A percentile compares a stretch with the other conserved stretches of the same genome.
phyloP scores from a whole-genome alignment of 2,329 filamentous ascomycete species.

The Knufia petricola region DNA sequence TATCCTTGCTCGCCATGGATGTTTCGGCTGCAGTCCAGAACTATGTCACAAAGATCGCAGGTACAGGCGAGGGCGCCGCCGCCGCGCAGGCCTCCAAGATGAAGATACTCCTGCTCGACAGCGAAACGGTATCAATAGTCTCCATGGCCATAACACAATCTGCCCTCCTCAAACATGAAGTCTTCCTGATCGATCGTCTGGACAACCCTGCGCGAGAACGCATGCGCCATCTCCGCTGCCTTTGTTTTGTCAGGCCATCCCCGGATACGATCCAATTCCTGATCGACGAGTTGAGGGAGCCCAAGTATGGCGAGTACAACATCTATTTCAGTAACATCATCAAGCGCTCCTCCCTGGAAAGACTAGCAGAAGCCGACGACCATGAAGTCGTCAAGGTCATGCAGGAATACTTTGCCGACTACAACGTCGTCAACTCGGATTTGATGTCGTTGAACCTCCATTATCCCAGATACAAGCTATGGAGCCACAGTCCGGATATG shows the following conservation, averaged over 20 bases:
- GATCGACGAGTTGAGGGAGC: constrained; percentile 90
- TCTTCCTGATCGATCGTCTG: constrained; percentile 93
- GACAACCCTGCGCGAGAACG: constrained; percentile 87
- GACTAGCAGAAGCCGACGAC: constrained; percentile 90
- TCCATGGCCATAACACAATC: constrained; percentile 96
- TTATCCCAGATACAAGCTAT: constrained; percentile 65
- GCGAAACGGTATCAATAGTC: constrained; percentile 84
- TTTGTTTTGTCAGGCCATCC: constrained; percentile 88
- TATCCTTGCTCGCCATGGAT: constrained; percentile 57
- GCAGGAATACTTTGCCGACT: constrained; percentile 95
- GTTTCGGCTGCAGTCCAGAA: constrained; percentile 84
- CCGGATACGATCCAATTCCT: constrained; percentile 85
- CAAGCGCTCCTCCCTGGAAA: constrained; percentile 90
- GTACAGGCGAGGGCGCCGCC: constrained; percentile 60
- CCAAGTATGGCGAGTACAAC: constrained; percentile 95
- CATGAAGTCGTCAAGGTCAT: constrained; percentile 92
- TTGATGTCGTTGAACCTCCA: constrained; percentile 71
- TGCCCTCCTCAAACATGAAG: constrained; percentile 84
- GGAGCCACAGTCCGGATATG: constrained; percentile 69
- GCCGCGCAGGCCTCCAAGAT: constrained; percentile 70
- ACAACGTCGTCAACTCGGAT: constrained; percentile 88
- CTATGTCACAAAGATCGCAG: constrained; percentile 95
- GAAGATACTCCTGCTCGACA: constrained; percentile 93
- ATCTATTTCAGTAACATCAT: constrained; percentile 97
- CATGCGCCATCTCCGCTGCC: constrained; percentile 91